phyloP scores from a whole-genome alignment of 2,329 filamentous ascomycete species.

The Scortechinia acanthostroma region DNA sequence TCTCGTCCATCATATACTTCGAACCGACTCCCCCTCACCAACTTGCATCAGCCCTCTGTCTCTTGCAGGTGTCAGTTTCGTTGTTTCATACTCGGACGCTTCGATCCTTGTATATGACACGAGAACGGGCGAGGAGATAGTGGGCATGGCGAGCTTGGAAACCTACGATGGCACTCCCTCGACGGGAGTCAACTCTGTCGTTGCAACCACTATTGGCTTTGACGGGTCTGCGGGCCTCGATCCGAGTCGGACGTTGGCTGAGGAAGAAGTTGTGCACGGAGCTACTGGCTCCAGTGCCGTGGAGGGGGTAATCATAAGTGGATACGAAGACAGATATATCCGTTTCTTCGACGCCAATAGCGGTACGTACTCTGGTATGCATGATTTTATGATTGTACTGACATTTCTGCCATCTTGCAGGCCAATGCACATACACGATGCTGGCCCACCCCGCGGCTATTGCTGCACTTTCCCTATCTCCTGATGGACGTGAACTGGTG shows the following conservation, averaged over 20 bases:
- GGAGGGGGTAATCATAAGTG: slow-evolving; percentile 89
- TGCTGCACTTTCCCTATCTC: slow-evolving; percentile 82
- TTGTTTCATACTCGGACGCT: slow-evolving; percentile 86
- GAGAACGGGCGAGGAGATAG: slow-evolving; percentile 81
- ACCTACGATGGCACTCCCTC: slow-evolving; percentile 79
- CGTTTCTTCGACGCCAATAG: slow-evolving; percentile 98
- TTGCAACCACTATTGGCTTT: slow-evolving; percentile 76
- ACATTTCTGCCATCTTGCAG: slow-evolving; percentile 33
- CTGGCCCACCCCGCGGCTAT: slow-evolving; percentile 91
- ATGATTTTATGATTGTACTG: slow-evolving; percentile 5
- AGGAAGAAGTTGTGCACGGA: slow-evolving; percentile 63
- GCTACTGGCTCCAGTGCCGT: slow-evolving; percentile 79
- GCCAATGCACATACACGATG: slow-evolving; percentile 99
- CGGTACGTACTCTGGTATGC: slow-evolving; percentile 55
- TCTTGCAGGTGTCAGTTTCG: slow-evolving; percentile 75
- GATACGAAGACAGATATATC: slow-evolving; percentile 92
- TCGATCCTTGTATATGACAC: slow-evolving; percentile 89
- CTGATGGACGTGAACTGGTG: slow-evolving; percentile 87
- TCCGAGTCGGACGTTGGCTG: slow-evolving; percentile 63
- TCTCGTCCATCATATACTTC: slow-evolving; percentile 77
- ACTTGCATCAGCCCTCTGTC: slow-evolving; percentile 92
- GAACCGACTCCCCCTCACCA: slow-evolving; percentile 64
- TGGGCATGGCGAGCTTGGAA: slow-evolving; percentile 85
- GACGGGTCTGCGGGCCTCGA: slow-evolving; percentile 60
- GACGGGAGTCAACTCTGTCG: slow-evolving; percentile 83